Percentiles rank a stretch among this genome's conserved stretches.
Conservation (phyloP, 495 filamentous ascomycete genomes). For the Aspergillus olivimuriae region DNA sequence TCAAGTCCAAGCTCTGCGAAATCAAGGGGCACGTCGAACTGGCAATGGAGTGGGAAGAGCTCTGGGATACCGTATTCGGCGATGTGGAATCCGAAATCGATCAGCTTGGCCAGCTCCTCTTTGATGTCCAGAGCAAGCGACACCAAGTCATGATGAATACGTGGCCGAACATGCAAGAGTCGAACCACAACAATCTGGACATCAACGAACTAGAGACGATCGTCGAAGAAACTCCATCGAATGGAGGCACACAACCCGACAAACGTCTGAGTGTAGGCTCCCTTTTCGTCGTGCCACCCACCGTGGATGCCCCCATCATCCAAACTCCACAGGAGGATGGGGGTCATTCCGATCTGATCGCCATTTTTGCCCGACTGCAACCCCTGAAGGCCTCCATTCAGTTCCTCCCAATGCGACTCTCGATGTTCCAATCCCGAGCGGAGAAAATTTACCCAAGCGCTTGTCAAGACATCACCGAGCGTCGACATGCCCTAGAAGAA, state of each 20-base stretch:
- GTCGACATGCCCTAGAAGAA: slow-evolving; percentile 62
- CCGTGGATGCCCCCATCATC: slow-evolving; percentile 49
- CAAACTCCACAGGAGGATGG: slow-evolving; percentile 67
- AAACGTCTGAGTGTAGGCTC: slow-evolving; percentile 64
- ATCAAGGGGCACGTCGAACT: slow-evolving; percentile 90
- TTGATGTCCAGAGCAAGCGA: slow-evolving; percentile 93
- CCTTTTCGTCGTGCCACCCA: slow-evolving; percentile 50
- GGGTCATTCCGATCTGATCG: slow-evolving; percentile 66
- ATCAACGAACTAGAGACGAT: slow-evolving; percentile 90
- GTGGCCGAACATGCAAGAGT: slow-evolving; percentile 43
- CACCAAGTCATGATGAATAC: slow-evolving; percentile 55
- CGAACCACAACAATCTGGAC: slow-evolving; percentile 59
- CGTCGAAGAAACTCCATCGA: slow-evolving; percentile 73
- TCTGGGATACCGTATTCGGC: slow-evolving; percentile 88
- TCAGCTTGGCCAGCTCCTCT: slow-evolving; percentile 71
- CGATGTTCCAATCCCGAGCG: slow-evolving; percentile 73
- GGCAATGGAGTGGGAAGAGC: slow-evolving; percentile 97
- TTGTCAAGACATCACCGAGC: slow-evolving; percentile 76
- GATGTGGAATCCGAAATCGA: slow-evolving; percentile 91
- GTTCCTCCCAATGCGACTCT: slow-evolving; percentile 93
- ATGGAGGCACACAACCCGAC: slow-evolving; percentile 39
- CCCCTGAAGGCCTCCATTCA: slow-evolving; percentile 87
- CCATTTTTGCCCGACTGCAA: slow-evolving; percentile 89
- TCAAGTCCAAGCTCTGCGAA: slow-evolving; percentile 63
- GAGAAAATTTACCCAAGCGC: slow-evolving; percentile 75